Conservation (phyloP, 2,329 filamentous ascomycete species). For the Microsporum canis region DNA sequence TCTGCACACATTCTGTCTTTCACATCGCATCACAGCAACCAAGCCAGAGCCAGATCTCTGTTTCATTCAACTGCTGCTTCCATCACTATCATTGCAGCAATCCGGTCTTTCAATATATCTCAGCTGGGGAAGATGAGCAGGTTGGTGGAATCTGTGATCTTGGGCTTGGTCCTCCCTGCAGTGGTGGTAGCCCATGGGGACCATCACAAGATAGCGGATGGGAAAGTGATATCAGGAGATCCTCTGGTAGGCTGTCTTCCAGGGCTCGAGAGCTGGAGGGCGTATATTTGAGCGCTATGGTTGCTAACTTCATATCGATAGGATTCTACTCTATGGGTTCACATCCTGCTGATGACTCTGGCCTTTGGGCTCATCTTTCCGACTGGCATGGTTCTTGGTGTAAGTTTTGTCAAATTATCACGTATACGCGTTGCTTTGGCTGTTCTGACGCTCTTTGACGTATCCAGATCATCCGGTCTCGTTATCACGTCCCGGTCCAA, state of each 20-base stretch:
- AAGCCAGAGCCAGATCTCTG: background rate
- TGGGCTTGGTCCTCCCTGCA: background rate
- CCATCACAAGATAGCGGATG: constrained; percentile 53
- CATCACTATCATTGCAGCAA: background rate
- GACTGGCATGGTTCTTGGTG: constrained; percentile 86
- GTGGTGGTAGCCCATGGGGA: constrained; percentile 35
- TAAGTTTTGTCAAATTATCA: constrained; percentile 36
- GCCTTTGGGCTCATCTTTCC: constrained; percentile 90
- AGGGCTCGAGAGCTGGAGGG: constrained; percentile 40
- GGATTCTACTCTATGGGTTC: constrained; percentile 82
- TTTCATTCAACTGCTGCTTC: background rate
- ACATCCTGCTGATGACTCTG: constrained; percentile 78
- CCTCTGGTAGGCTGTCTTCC: constrained; percentile 41
- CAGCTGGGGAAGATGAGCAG: background rate
- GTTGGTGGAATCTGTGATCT: background rate
- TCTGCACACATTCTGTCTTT: background rate
- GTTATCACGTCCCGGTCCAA: constrained; percentile 91
- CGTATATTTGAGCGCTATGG: background rate
- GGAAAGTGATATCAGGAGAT: constrained; percentile 33
- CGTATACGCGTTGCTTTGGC: background rate
- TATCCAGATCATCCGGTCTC: constrained; percentile 66
- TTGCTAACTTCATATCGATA: constrained; percentile 18
- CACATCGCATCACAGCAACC: background rate
- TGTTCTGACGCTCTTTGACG: constrained; percentile 7
- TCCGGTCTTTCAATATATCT: background rate